phyloP scores from a whole-genome alignment of 75 land plant species.

The Adiantum capillusveneris region DNA sequence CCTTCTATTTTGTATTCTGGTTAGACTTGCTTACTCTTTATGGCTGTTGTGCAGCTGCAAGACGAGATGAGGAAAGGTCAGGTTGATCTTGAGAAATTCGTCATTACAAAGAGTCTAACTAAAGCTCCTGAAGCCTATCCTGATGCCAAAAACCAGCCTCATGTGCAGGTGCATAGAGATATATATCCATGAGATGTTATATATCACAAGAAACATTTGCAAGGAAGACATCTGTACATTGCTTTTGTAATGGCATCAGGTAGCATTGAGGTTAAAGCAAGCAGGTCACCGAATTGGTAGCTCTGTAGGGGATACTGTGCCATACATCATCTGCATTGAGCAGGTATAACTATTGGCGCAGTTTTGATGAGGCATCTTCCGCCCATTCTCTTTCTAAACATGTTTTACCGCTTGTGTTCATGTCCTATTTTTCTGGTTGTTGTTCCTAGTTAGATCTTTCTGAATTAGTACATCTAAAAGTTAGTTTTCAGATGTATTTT shows the following conservation, averaged over 20 bases:
- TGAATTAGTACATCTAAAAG: not conserved
- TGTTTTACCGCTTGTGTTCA: too few species aligned
- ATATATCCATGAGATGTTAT: too few species aligned
- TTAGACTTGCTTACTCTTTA: too few species aligned
- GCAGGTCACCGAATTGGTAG: conserved; percentile 71
- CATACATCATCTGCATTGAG: conserved; percentile 87
- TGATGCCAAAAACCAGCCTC: conserved; percentile 94
- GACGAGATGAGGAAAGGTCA: conserved; percentile 92
- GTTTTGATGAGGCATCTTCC: too few species aligned
- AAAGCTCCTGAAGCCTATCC: conserved; percentile 97
- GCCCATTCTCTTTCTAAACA: too few species aligned
- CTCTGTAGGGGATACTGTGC: conserved; percentile 86
- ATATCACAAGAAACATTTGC: too few species aligned
- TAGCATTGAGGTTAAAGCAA: conserved; percentile 82
- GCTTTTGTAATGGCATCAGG: conserved; percentile 32
- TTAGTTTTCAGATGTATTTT: not conserved
- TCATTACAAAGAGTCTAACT: conserved; percentile 82
- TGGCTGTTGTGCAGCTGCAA: conserved; percentile 50
- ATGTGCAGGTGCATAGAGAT: conserved; percentile 63
- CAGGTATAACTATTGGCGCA: too few species aligned
- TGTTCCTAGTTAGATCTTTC: not conserved
- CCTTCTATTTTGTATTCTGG: too few species aligned
- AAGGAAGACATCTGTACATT: too few species aligned
- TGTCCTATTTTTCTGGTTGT: too few species aligned
- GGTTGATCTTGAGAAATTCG: conserved; percentile 84